Evolutionary conservation across 2,329 filamentous ascomycete genomes (phyloP), one percentile per base, ranked within the genome.

Genomic region (Fusarium odoratissimum): DNA sequence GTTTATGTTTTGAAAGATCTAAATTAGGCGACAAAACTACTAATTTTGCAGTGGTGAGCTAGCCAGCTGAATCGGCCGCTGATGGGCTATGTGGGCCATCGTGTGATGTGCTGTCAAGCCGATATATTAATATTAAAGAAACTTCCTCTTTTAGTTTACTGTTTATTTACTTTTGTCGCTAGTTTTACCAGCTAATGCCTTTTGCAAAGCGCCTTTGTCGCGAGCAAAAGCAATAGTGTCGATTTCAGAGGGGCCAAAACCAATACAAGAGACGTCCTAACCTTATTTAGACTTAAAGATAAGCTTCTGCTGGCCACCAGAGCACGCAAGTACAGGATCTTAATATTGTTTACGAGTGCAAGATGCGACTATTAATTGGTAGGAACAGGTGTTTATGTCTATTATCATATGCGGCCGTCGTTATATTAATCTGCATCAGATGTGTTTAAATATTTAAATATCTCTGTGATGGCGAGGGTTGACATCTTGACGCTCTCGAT

Each of bases 311-410:
- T 21, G 0, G 42, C 23, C 17, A 13, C 23, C 9, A 25, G 19
- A 8, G 6, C 23, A 13, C 0, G 23, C 4, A 17, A 13, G 16
- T 12, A 13, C 4, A 19, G 25, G 10, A 44, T 44, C 23, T 3
- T 6, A 4, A 25, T 0, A 12, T 4, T 12, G 10, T 12, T 25
- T 19, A 2, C 6, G 10, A 8, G 2, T 12, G 16, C 16, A 25
- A 25, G 19, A 19, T 23, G 3, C 7, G 5, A 12, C 7, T 1
- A 19, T 25, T 5, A 4, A 23, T 17, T 12, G 8, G 16, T 1
- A 8, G 17, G n/a, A 42, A 23, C 3, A 1, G 1, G 40, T 16
- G 8, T 10, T 10, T 13, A 30, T 21, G 12, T 21, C 7, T 13
- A 10, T 19, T 37, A 1, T 17, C 10, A 37, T 19, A 37, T 5